A percentile compares a stretch with the other conserved stretches of the same genome.
These are phyloP conservation scores for Salix koriyanagi DNA, from an alignment of 345 rosid genomes.

Conservation along the genomic window DNA sequence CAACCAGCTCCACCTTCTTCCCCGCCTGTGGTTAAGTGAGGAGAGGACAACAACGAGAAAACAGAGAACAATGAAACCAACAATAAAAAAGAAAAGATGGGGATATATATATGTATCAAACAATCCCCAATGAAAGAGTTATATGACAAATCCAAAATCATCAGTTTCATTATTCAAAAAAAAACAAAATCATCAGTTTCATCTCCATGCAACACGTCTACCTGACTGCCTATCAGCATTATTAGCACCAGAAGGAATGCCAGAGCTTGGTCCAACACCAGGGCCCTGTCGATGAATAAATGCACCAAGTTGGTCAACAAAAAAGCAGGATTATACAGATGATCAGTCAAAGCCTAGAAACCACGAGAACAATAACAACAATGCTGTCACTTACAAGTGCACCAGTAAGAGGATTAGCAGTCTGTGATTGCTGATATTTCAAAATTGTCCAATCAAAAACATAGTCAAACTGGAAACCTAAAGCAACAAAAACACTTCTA, in stretches of 20 bases:
- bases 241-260: conserved; percentile 48
- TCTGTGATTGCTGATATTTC: conserved; percentile 82
- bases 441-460: conserved; percentile 93
- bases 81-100: background rate
- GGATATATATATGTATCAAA: background rate
- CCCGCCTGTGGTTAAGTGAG: conserved; percentile 40
- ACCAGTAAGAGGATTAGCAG: conserved; percentile 62
- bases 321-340: conserved; percentile 1
- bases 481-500: background rate
- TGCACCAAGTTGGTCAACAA: background rate
- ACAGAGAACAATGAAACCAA: background rate
- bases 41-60: background rate
- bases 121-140: background rate
- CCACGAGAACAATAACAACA: conserved; percentile 4
- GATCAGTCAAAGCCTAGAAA: background rate
- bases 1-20: conserved; percentile 51
- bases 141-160: background rate
- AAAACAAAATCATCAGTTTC: background rate
- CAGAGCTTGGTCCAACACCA: conserved; percentile 77
- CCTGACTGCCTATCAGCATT: conserved; percentile 62
- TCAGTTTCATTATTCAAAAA: background rate
- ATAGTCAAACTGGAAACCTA: conserved; percentile 88
- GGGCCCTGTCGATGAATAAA: conserved; percentile 42
- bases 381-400: conserved; percentile 38
- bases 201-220: conserved; percentile 13